These are phyloP conservation scores for Lentinula edodes DNA, from an alignment of 768 basidiomycete genomes.

Conservation along the genomic window DNA sequence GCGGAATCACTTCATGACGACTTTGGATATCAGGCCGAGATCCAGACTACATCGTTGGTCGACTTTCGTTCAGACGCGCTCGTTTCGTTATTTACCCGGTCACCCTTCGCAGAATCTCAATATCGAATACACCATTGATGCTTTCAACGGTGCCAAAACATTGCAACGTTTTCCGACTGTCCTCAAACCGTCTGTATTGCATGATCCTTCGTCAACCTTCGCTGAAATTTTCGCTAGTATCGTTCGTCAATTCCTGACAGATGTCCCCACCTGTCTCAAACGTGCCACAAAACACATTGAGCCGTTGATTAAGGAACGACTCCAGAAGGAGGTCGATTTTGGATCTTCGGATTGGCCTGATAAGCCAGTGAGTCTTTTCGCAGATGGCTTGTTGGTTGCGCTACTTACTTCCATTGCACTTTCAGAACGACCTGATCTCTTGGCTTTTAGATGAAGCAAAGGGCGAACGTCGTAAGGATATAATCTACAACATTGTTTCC, in stretches of 20 bases:
- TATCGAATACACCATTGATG: conserved; percentile 24
- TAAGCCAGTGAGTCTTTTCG: conserved; percentile 21
- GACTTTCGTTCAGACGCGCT: not conserved
- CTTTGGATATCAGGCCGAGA: not conserved
- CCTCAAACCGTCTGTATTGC: conserved; percentile 31
- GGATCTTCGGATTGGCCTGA: conserved; percentile 23
- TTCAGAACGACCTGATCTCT: conserved; percentile 2
- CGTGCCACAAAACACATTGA: conserved; percentile 20
- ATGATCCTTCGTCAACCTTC: not conserved
- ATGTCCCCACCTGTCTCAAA: not conserved
- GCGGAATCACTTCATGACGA: not conserved
- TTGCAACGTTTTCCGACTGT: conserved; percentile 30
- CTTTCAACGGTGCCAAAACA: conserved; percentile 19
- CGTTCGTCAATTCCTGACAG: conserved; percentile 1
- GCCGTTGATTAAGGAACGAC: conserved; percentile 25
- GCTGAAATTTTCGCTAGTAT: not conserved
- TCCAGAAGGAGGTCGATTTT: conserved; percentile 21
- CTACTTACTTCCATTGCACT: not conserved
- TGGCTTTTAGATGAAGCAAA: conserved; percentile 19
- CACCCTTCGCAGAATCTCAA: not conserved
- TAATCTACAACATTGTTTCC: conserved; percentile 15
- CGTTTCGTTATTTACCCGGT: not conserved
- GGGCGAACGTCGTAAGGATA: conserved; percentile 15
- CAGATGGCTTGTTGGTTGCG: not conserved
- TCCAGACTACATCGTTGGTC: not conserved